Evolutionary conservation across 1,139 yeast species (phyloP).

Genomic region (Taphrina populina): DNA sequence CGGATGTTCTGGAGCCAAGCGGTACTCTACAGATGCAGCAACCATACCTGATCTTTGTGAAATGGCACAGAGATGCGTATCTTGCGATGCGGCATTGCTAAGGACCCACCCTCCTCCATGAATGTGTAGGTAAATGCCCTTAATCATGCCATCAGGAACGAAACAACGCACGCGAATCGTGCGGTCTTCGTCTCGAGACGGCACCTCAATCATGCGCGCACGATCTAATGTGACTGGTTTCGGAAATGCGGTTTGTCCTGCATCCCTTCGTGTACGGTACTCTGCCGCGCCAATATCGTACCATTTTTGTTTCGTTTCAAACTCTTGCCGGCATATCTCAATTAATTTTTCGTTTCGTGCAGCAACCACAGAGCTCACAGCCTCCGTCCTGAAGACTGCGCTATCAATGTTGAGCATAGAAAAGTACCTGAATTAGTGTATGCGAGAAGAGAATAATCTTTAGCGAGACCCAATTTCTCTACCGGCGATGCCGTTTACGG

Average conservation of each 20-base stretch:
- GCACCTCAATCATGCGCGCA: background rate
- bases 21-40: constrained; percentile 8
- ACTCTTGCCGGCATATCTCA: constrained; percentile 1
- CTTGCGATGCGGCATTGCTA: background rate
- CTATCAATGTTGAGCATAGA: too few relatives aligned
- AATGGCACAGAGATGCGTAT: background rate
- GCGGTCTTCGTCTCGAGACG: constrained; percentile 4
- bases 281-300: constrained; percentile 13
- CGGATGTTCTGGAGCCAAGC: constrained; percentile 19
- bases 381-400: too few relatives aligned
- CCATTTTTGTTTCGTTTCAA: constrained; percentile 8
- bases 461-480: too few relatives aligned
- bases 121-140: constrained; percentile 12
- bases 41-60: background rate
- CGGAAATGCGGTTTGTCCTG: constrained; percentile 23
- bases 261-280: constrained; percentile 9
- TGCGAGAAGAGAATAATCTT: background rate
- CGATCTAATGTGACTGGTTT: background rate
- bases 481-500: too few relatives aligned
- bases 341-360: constrained; percentile 1
- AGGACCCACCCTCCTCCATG: constrained; percentile 26
- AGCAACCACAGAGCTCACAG: background rate
- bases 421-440: too few relatives aligned
- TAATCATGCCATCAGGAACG: background rate
- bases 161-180: constrained; percentile 1